Evolutionary conservation across 192 early-diverging fungal genomes (phyloP), one percentile per base, ranked within the genome.

Genomic region (Physocladia obscura): DNA sequence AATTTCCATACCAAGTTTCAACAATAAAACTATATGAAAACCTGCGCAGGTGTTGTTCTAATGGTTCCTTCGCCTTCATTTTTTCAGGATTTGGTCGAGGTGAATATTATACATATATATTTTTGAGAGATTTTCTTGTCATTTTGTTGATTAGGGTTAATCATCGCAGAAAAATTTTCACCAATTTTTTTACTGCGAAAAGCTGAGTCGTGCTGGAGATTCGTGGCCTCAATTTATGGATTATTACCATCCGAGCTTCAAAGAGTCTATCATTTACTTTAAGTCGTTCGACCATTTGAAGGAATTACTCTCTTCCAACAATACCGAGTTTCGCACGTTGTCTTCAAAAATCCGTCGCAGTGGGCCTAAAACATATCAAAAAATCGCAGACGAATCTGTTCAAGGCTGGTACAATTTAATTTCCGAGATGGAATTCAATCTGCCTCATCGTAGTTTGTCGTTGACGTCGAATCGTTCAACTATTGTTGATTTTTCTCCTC

Each of bases 141-240:
- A n/a, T n/a, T n/a, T n/a, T n/a, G n/a, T n/a, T n/a, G n/a, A n/a
- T n/a, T n/a, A n/a, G n/a, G n/a, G n/a, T n/a, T n/a, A n/a, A n/a
- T n/a, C n/a, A n/a, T n/a, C 1, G 48, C 32, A 69, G 58, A 69
- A 69, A 69, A 44, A 69, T 48, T 35, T 69, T 17, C 58, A 69
- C 31, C 26, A 44, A 0, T 69, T 69, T 49, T 51, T 51, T 38
- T 49, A 51, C 5, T 61, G 58, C 40, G 57, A 57, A 51, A 69
- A 69, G 27, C 55, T 69, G 5, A 57, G 39, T 37, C 67, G 58
- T 47, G 67, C 58, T 37, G 67, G 67, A 4, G 67, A 69, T n/a
- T 21, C 30, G 17, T 69, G 67, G 67, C 47, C 47, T 32, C 19
- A 35, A n/a, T 59, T 34, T 22, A 69, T 69, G 58, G 67, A 69